Conservation (phyloP, 768 basidiomycete species). For the Dacryopinax primogenitus region DNA sequence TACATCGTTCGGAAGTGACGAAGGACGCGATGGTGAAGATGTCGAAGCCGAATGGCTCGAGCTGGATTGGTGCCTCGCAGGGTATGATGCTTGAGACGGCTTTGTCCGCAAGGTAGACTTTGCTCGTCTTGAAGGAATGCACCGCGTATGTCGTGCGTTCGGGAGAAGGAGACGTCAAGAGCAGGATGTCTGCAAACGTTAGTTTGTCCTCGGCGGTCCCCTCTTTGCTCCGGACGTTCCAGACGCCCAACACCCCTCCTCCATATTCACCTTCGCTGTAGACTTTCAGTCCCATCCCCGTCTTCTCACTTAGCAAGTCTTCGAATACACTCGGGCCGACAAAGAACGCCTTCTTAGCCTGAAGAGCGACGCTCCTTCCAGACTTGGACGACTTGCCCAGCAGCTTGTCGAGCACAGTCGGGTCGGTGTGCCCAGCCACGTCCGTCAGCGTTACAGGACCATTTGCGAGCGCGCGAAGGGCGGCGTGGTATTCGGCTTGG, state of each 20-base stretch:
- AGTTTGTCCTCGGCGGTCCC: constrained; percentile 9
- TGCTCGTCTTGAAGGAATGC: neutral
- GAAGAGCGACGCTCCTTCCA: constrained; percentile 12
- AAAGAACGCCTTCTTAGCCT: constrained; percentile 11
- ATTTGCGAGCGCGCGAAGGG: constrained; percentile 13
- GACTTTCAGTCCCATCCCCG: constrained; percentile 13
- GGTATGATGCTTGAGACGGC: neutral
- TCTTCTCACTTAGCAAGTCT: constrained; percentile 8
- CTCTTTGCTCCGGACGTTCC: constrained; percentile 14
- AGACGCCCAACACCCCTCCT: constrained; percentile 14
- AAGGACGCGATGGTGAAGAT: constrained; percentile 14
- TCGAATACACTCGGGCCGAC: constrained; percentile 12
- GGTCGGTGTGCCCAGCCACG: constrained; percentile 15
- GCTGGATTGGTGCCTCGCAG: neutral
- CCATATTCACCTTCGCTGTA: constrained; percentile 11
- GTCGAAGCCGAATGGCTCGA: constrained; percentile 15
- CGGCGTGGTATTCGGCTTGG: constrained; percentile 15
- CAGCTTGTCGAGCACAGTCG: constrained; percentile 12
- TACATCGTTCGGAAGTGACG: neutral
- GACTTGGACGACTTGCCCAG: constrained; percentile 8
- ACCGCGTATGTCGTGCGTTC: neutral
- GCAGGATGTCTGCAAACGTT: neutral
- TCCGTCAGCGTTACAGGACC: constrained; percentile 16
- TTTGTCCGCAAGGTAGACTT: neutral
- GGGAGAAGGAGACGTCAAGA: neutral